Base-by-base conservation (phyloP, 169 alveolate genomes). In the Theileria parva region DNA sequence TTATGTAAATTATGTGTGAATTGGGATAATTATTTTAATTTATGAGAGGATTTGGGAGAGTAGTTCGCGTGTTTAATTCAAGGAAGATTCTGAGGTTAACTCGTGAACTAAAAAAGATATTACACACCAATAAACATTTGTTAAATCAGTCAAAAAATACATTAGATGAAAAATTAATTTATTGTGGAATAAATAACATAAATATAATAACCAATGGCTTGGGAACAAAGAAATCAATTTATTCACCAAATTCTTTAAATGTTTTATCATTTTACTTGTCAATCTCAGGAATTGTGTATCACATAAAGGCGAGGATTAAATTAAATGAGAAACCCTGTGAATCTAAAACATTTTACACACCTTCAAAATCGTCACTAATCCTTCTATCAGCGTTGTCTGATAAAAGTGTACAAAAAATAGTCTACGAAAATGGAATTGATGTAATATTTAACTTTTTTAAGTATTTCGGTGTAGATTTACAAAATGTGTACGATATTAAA, bases 381-480 rank as follows among this genome's bases (percentile, higher is more conserved):
- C 37, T 70, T 51, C 48, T 70, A 9, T 51, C 55, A 53, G 12
- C 66, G 59, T 61, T 70, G 0, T n/a, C 78, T 30, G 79, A 81
- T 7, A 68, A 75, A 2, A 63, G n/a, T 28, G 34, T 81, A 6
- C 55, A 51, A 51, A 81, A 81, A 64, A 53, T 81, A 15, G 84
- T 81, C 0, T 81, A 81, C 34, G 76, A 81, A 27, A 78, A 81
- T 21, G 81, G 80, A 0, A 27, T 75, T 13, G 88, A 72, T 8
- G 72, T 81, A 32, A 44, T 67, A 15, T 37, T 53, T 27, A 21
- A 6, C n/a, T 25, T 81, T 17, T 32, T 32, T 11, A 30, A 67
- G 11, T 59, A 68, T 37, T 66, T 70, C 30, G 71, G 78, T 0
- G 39, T 81, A 9, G 23, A 61, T 25, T 13, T 75, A 17, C 1